Percentiles rank a stretch among this genome's conserved stretches.
Conservation (phyloP, 2,329 filamentous ascomycete species). For the Venturia aucupariae region DNA sequence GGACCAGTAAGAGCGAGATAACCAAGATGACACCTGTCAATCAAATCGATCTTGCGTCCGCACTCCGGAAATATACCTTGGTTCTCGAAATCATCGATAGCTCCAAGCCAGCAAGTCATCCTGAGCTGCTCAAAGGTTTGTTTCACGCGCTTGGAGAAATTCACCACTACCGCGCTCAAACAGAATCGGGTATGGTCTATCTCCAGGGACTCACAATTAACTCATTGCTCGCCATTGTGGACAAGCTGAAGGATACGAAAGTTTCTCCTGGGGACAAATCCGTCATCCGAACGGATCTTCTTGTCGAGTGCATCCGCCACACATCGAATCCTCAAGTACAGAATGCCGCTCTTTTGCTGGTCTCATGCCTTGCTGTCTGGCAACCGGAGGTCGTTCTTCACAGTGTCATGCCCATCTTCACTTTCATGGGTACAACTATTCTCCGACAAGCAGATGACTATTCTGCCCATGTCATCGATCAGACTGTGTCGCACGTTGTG, state of each 20-base stretch:
- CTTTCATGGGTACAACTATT: conserved; percentile 90
- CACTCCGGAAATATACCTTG: conserved; percentile 70
- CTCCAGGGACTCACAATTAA: conserved; percentile 76
- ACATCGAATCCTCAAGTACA: conserved; percentile 90
- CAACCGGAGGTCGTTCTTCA: conserved; percentile 88
- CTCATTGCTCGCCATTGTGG: conserved; percentile 75
- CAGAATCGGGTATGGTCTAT: conserved; percentile 82
- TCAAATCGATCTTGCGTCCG: conserved; percentile 54
- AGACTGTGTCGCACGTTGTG: conserved; percentile 86
- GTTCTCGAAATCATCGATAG: conserved; percentile 82
- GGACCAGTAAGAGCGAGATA: conserved; percentile 64
- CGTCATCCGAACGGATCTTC: conserved; percentile 74
- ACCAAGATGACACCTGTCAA: conserved; percentile 53
- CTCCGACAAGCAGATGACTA: conserved; percentile 92
- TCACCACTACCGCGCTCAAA: conserved; percentile 71
- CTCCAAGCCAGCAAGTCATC: conserved; percentile 65
- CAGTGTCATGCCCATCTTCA: conserved; percentile 98
- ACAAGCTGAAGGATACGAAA: conserved; percentile 51
- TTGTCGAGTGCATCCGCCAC: conserved; percentile 89
- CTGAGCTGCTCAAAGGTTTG: conserved; percentile 65
- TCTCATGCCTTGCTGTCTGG: conserved; percentile 76
- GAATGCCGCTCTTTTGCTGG: conserved; percentile 78
- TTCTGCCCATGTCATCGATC: conserved; percentile 90
- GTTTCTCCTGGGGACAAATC: conserved; percentile 62
- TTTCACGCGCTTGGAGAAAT: conserved; percentile 83